Evolutionary conservation across 2,329 filamentous ascomycete species (phyloP).

Genomic region (Colletotrichum viniferum): DNA sequence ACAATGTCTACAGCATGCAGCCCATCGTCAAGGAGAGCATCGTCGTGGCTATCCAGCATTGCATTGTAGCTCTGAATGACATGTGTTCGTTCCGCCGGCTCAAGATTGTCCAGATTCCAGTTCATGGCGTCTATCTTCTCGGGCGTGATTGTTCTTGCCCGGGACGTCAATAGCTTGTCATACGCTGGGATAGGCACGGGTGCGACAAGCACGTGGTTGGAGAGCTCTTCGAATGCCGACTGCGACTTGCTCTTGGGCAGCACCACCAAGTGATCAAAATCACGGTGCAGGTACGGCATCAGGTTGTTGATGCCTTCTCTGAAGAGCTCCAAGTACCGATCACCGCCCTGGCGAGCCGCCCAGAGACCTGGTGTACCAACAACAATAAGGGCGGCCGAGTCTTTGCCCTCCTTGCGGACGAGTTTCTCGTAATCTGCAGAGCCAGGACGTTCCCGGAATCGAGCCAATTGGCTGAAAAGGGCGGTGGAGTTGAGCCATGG

Average conservation of each 20-base stretch:
- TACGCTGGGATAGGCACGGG: constrained; percentile 52
- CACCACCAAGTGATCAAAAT: constrained; percentile 25
- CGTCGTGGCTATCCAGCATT: constrained; percentile 52
- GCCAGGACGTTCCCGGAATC: constrained; percentile 13
- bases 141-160: constrained; percentile 48
- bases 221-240: constrained; percentile 9
- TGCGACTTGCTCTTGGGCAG: constrained; percentile 7
- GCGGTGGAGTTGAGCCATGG: constrained; percentile 58
- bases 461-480: constrained; percentile 15
- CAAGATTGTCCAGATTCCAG: constrained; percentile 48
- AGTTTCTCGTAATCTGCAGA: constrained; percentile 14
- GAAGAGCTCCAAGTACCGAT: constrained; percentile 49
- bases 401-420: constrained; percentile 4
- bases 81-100: constrained; percentile 42
- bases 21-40: constrained; percentile 48
- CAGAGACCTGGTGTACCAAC: constrained; percentile 60
- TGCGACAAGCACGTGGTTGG: constrained; percentile 33
- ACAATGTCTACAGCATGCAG: constrained; percentile 48
- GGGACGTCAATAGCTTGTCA: constrained; percentile 42
- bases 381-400: constrained; percentile 49
- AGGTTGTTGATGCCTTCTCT: constrained; percentile 49
- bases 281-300: constrained; percentile 36
- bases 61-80: constrained; percentile 55
- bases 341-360: constrained; percentile 55
- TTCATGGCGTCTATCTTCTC: constrained; percentile 58